These are phyloP conservation scores for Angomonas deanei DNA, from an alignment of 208 protist species.

Conservation along the genomic window DNA sequence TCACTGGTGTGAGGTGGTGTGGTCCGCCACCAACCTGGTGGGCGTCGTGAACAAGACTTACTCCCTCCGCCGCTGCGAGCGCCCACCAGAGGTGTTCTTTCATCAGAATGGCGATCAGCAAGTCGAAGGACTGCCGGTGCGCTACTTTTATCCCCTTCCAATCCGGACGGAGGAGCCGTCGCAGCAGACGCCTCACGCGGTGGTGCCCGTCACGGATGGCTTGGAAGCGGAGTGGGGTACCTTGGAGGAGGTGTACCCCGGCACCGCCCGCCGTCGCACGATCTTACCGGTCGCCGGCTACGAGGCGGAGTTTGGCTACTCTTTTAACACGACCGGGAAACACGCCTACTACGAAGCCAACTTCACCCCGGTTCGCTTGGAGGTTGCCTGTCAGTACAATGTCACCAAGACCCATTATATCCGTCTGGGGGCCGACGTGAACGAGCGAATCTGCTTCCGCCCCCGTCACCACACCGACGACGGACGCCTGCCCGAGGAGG, in stretches of 20 bases:
- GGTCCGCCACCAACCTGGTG: constrained; percentile 61
- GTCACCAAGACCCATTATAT: background rate
- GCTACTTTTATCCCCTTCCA: constrained; percentile 26
- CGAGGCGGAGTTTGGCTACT: constrained; percentile 36
- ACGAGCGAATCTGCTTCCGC: background rate
- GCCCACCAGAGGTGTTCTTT: constrained; percentile 59
- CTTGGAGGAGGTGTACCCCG: background rate
- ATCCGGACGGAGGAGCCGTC: constrained; percentile 10
- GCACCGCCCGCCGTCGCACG: background rate
- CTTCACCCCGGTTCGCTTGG: constrained; percentile 19
- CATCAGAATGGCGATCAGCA: constrained; percentile 31
- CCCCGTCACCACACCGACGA: background rate
- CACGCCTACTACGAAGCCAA: constrained; percentile 57
- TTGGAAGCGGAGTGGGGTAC: too few species aligned
- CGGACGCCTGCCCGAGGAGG: background rate
- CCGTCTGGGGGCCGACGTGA: background rate
- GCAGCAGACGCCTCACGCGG: too few species aligned
- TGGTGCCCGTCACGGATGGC: background rate
- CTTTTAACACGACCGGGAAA: constrained; percentile 51
- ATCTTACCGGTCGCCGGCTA: constrained; percentile 69
- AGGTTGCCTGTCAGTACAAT: background rate
- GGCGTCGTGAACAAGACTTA: constrained; percentile 55
- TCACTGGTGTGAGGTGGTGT: constrained; percentile 62
- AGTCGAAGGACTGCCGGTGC: constrained; percentile 6
- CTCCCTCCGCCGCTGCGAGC: constrained; percentile 75